These are phyloP conservation scores for Plantago elongata DNA, from an alignment of 257 asterid species.

Conservation along the genomic window DNA sequence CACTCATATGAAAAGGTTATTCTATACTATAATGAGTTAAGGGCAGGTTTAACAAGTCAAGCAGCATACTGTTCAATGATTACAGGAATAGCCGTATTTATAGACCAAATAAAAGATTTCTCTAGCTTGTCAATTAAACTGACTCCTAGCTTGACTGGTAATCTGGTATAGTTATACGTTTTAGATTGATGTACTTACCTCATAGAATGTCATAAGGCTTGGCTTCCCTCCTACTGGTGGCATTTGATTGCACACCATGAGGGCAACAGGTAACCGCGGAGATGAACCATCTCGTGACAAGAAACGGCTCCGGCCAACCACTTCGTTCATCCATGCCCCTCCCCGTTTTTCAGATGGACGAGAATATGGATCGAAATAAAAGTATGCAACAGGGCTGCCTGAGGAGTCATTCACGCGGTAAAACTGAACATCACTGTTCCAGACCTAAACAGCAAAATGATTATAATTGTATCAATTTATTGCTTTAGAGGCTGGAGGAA, in stretches of 20 bases:
- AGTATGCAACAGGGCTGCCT: constrained; percentile 78
- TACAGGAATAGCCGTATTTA: too few species aligned
- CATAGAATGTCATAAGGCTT: constrained; percentile 95
- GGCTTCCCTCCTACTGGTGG: constrained; percentile 99
- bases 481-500: too few species aligned
- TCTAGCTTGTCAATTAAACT: too few species aligned
- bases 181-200: constrained; percentile 35
- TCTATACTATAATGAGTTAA: too few species aligned
- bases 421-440: constrained; percentile 86
- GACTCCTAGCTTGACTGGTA: too few species aligned
- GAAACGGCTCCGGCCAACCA: constrained; percentile 79
- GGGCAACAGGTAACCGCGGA: constrained; percentile 92
- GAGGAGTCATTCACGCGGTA: constrained; percentile 74
- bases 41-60: too few species aligned
- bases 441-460: constrained; percentile 47
- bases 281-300: constrained; percentile 69
- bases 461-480: constrained; percentile 10
- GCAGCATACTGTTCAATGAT: too few species aligned
- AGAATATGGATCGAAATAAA: constrained; percentile 95
- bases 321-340: constrained; percentile 99
- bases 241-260: constrained; percentile 99
- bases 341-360: constrained; percentile 97
- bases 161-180: too few species aligned
- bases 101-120: too few species aligned
- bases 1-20: too few species aligned